These are phyloP conservation scores for Exophiala spinifera DNA, from an alignment of 2,329 filamentous ascomycete species.

Conservation along the genomic window DNA sequence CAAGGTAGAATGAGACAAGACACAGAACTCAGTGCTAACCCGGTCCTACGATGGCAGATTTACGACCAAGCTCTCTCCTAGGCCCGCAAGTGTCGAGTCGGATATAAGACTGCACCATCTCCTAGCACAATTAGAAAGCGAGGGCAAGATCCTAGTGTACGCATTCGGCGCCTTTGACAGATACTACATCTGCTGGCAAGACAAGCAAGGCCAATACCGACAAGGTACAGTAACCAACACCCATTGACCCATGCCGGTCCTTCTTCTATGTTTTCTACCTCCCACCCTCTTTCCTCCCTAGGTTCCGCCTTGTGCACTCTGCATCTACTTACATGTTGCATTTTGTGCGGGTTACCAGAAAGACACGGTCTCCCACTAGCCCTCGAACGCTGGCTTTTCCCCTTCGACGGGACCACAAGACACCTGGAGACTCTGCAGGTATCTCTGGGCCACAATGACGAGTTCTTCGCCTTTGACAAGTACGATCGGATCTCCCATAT, in stretches of 20 bases:
- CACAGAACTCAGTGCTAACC: neutral
- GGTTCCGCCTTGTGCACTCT: no score
- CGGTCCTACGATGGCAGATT: neutral
- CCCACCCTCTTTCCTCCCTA: no score
- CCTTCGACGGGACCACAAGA: conserved; percentile 31
- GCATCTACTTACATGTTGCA: no score
- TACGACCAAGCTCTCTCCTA: neutral
- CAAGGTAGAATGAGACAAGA: neutral
- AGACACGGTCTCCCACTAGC: conserved; percentile 35
- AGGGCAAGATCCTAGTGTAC: conserved; percentile 38
- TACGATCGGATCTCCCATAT: conserved; percentile 37
- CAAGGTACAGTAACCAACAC: conserved; percentile 35
- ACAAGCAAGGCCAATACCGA: conserved; percentile 34
- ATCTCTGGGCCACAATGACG: conserved; percentile 39
- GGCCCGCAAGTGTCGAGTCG: neutral
- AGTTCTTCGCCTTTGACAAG: conserved; percentile 41
- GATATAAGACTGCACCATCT: conserved; percentile 3
- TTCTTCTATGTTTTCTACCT: no score
- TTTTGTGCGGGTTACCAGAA: conserved; percentile 29
- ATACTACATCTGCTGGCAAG: conserved; percentile 42
- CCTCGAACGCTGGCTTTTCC: conserved; percentile 37
- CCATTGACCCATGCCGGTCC: no score
- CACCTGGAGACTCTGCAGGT: conserved; percentile 38
- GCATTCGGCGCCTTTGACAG: conserved; percentile 41
- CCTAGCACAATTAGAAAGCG: conserved; percentile 10